phyloP scores from a whole-genome alignment of 1,284 basidiomycete species.

The Heliocybe sulcata region DNA sequence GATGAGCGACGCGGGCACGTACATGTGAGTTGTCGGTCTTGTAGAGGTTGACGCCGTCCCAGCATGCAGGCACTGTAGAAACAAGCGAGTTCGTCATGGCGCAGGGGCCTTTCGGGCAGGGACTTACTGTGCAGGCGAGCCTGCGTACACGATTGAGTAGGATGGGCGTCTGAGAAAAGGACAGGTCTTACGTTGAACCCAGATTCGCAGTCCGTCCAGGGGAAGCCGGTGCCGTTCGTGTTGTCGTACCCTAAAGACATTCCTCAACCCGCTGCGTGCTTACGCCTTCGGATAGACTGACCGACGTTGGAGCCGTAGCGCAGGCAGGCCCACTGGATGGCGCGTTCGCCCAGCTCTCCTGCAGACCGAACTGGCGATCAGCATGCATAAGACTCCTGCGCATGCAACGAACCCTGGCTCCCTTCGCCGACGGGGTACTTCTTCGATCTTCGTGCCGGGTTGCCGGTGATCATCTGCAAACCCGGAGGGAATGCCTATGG shows the following conservation, averaged over 20 bases:
- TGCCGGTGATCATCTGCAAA: constrained; percentile 36
- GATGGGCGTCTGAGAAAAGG: not conserved
- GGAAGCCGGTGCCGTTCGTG: constrained; percentile 21
- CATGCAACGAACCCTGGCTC: not conserved
- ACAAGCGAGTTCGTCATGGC: not conserved
- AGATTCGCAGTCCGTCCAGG: constrained; percentile 34
- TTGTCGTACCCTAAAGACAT: constrained; percentile 2
- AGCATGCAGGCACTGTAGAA: constrained; percentile 37
- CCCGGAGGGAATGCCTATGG: constrained; percentile 29
- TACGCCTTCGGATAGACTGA: no score
- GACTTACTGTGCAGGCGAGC: not conserved
- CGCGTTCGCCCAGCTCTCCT: constrained; percentile 29
- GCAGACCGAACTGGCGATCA: not conserved
- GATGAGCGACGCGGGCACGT: constrained; percentile 21
- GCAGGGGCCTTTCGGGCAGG: no score
- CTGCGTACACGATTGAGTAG: not conserved
- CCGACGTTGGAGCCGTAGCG: constrained; percentile 22
- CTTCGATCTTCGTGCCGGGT: constrained; percentile 27
- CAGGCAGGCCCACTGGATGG: constrained; percentile 34
- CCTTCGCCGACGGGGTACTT: constrained; percentile 15
- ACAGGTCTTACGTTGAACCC: constrained; percentile 23
- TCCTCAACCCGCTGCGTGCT: no score
- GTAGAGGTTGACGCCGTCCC: constrained; percentile 32
- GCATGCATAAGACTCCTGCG: no score
- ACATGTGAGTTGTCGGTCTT: not conserved